Conservation (phyloP, 2,329 filamentous ascomycete genomes). For the Monosporascus sp. region DNA sequence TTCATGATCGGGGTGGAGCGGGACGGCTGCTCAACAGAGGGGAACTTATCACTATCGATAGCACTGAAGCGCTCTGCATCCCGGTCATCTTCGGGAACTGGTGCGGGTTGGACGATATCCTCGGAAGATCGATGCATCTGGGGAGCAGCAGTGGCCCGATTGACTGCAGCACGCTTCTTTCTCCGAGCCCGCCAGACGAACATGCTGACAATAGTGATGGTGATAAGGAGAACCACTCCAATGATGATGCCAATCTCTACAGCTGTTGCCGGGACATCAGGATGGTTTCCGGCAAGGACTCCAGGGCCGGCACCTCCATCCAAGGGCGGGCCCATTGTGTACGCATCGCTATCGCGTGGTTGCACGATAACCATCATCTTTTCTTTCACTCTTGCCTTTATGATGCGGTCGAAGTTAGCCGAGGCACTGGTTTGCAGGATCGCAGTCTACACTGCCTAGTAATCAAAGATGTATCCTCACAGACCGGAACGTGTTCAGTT, state of each 20-base stretch:
- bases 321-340: neutral
- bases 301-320: neutral
- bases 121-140: neutral
- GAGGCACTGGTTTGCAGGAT: neutral
- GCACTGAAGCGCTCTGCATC: neutral
- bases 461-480: neutral
- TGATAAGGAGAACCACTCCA: neutral
- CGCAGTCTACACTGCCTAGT: neutral
- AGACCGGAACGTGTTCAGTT: neutral
- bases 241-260: constrained; percentile 3
- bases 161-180: neutral
- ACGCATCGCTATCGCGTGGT: neutral
- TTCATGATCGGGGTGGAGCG: neutral
- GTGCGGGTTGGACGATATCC: neutral
- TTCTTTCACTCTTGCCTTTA: neutral
- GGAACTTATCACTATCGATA: neutral
- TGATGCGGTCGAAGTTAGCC: neutral
- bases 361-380: neutral
- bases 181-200: constrained; percentile 1
- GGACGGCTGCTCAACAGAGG: neutral
- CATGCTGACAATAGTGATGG: neutral
- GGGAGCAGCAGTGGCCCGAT: neutral
- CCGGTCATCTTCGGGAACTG: neutral
- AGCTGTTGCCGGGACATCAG: neutral
- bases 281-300: constrained; percentile 1